Conservation (phyloP, 495 filamentous ascomycete genomes). For the Aspergillus incahuasiensis region DNA sequence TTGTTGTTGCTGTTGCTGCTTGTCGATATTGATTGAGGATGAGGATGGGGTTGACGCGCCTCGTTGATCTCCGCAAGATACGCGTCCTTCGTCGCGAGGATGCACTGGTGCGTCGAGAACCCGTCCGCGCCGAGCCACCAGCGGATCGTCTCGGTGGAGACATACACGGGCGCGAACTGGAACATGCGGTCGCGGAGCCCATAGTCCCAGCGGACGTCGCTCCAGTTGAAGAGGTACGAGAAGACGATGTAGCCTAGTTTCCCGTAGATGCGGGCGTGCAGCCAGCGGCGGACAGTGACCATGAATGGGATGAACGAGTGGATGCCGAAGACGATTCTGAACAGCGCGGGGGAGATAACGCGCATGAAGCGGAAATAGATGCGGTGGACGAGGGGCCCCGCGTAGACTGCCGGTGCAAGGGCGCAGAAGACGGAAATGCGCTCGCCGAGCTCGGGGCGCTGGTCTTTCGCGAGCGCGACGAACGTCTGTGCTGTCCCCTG, state of each 20-base stretch:
- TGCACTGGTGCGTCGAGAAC: constrained; percentile 89
- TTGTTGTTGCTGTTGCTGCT: constrained; percentile 28
- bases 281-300: constrained; percentile 70
- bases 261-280: constrained; percentile 71
- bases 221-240: constrained; percentile 87
- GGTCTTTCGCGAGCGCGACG: constrained; percentile 85
- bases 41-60: too few species aligned
- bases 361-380: constrained; percentile 93
- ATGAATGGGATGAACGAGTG: constrained; percentile 95
- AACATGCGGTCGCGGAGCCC: constrained; percentile 80
- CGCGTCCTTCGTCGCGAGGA: constrained; percentile 73
- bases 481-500: constrained; percentile 92
- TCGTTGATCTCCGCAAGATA: constrained; percentile 59
- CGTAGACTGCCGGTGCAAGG: constrained; percentile 87
- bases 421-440: constrained; percentile 90
- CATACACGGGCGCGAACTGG: constrained; percentile 86
- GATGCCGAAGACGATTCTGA: constrained; percentile 83
- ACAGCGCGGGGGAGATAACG: constrained; percentile 67
- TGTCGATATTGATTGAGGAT: too few species aligned
- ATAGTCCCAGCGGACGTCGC: constrained; percentile 79
- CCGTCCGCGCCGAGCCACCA: constrained; percentile 95
- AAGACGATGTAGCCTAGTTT: constrained; percentile 86
- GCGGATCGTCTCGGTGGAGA: constrained; percentile 83
- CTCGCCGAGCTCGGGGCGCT: constrained; percentile 80
- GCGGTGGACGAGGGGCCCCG: constrained; percentile 78